Percentiles rank a stretch among this genome's conserved stretches.
Conservation (phyloP, 352 stramenopile genomes). For the Globisporangium barbulae region DNA sequence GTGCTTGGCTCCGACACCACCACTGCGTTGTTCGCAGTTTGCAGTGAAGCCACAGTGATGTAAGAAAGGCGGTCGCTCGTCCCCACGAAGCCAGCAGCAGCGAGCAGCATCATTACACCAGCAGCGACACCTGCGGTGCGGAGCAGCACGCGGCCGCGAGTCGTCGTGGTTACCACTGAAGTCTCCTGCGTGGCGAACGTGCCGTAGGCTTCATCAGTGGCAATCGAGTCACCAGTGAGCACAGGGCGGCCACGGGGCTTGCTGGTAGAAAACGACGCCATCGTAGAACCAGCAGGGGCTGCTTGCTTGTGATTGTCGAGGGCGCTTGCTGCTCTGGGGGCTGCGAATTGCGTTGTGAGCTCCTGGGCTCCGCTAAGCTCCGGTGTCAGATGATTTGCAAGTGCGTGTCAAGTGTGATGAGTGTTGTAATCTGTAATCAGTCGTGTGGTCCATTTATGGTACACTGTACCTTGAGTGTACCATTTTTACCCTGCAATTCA, state of each 20-base stretch:
- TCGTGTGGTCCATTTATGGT: too few relatives aligned
- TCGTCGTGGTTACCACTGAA: background rate
- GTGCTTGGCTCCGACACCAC: background rate
- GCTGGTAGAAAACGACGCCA: background rate
- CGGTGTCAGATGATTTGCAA: background rate
- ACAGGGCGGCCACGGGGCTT: background rate
- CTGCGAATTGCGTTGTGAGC: slow-evolving; percentile 1
- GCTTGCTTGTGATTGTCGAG: background rate
- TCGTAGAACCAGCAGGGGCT: background rate
- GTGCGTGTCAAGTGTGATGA: background rate
- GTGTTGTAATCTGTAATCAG: background rate
- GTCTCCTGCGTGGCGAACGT: background rate
- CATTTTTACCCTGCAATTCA: too few relatives aligned
- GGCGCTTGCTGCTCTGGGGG: background rate
- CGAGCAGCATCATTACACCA: slow-evolving; percentile 5
- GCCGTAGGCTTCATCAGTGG: slow-evolving; percentile 5
- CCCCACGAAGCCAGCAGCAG: background rate
- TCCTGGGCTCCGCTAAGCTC: background rate
- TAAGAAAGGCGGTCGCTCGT: background rate
- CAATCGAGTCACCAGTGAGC: background rate
- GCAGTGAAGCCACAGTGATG: background rate
- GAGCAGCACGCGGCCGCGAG: slow-evolving; percentile 1
- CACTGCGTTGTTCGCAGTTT: background rate
- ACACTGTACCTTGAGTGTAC: too few relatives aligned
- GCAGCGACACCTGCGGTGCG: slow-evolving; percentile 1